phyloP scores from a whole-genome alignment of 78 protist species.

The Diacronema lutheri region DNA sequence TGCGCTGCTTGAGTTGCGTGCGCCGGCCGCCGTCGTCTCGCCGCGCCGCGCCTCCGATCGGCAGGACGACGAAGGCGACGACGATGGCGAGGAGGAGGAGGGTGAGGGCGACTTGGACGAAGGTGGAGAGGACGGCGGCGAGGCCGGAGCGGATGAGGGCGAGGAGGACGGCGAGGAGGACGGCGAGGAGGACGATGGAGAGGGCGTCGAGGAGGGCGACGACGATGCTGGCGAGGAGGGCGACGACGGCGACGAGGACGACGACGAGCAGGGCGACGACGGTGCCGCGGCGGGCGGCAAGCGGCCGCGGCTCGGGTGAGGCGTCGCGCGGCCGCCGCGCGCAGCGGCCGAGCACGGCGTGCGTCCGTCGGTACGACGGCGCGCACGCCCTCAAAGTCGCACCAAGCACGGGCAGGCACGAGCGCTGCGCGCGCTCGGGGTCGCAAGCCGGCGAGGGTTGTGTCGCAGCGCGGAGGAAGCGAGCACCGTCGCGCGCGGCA shows the following conservation, averaged over 20 bases:
- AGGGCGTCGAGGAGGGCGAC: background rate
- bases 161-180: background rate
- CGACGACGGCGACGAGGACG: background rate
- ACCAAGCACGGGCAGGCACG: too few relatives aligned
- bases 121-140: background rate
- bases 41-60: too few relatives aligned
- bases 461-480: too few relatives aligned
- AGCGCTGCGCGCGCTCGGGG: too few relatives aligned
- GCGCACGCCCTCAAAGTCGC: too few relatives aligned
- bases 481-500: too few relatives aligned
- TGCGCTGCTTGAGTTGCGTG: too few relatives aligned
- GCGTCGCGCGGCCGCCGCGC: too few relatives aligned
- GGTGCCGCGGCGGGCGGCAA: background rate
- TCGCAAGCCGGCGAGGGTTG: too few relatives aligned
- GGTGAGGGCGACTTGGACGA: background rate
- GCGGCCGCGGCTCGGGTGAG: background rate
- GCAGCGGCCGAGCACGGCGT: too few relatives aligned
- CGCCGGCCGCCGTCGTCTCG: background rate
- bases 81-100: background rate
- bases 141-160: background rate
- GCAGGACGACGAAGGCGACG: background rate
- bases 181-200: background rate
- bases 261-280: background rate
- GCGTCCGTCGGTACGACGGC: too few relatives aligned
- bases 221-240: background rate